Evolutionary conservation across 2,329 filamentous ascomycete genomes (phyloP).

Genomic region (Apiospora arundinis): DNA sequence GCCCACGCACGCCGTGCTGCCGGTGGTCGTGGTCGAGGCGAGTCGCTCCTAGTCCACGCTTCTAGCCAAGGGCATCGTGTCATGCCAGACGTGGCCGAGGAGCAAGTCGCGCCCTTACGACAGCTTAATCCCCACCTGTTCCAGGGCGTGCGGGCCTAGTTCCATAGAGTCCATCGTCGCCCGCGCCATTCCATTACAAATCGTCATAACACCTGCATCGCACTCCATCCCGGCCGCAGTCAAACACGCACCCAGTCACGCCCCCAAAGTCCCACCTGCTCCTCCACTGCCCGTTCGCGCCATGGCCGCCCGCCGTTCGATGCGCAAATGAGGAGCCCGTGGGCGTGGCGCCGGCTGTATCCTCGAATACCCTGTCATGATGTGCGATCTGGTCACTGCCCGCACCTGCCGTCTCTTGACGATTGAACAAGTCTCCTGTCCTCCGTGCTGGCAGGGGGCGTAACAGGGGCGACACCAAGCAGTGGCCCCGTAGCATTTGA

Average conservation of each 20-base stretch:
- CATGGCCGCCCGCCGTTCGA: neutral
- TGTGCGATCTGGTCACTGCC: no score
- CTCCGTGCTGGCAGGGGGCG: neutral
- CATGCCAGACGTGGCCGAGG: no score
- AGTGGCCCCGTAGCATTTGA: neutral
- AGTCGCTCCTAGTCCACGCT: neutral
- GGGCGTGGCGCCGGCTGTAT: no score
- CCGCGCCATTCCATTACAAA: neutral
- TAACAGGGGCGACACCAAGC: no score
- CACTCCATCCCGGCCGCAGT: neutral
- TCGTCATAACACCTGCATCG: neutral
- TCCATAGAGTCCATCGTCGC: neutral
- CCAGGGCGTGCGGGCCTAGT: neutral
- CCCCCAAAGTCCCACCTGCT: neutral
- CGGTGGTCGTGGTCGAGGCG: neutral
- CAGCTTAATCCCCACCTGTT: no score
- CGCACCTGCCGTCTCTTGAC: neutral
- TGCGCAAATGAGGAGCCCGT: no score
- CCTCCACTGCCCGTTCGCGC: neutral
- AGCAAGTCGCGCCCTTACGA: no score
- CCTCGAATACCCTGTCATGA: no score
- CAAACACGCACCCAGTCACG: neutral
- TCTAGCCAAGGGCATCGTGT: neutral
- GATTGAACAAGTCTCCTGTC: neutral
- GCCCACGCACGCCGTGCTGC: neutral